Percentiles rank a stretch among this genome's conserved stretches.
Conservation (phyloP, 106 monocot species). For the Platanthera zijinensis region DNA sequence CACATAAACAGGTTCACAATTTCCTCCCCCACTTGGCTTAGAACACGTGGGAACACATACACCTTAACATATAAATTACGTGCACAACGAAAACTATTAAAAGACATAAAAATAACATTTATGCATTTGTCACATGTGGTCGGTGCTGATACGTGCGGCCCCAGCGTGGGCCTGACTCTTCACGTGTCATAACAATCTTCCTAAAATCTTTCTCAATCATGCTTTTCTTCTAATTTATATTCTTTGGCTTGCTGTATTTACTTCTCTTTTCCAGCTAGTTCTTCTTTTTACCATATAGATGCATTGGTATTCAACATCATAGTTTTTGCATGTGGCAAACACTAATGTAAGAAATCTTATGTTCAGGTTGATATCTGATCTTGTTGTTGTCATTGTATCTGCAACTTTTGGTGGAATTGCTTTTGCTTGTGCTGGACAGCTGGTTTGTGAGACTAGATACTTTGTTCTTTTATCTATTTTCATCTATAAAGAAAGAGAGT, state of each 20-base stretch:
- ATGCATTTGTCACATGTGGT: too few relatives aligned
- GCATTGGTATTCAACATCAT: neutral
- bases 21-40: too few relatives aligned
- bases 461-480: slow-evolving; percentile 2
- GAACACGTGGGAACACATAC: too few relatives aligned
- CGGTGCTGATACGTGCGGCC: neutral
- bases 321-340: neutral
- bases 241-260: neutral
- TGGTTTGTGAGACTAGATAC: slow-evolving; percentile 36
- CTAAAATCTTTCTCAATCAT: neutral
- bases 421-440: slow-evolving; percentile 90
- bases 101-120: too few relatives aligned
- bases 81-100: too few relatives aligned
- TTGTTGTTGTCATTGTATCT: slow-evolving; percentile 81
- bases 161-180: neutral
- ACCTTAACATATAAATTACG: too few relatives aligned
- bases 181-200: too few relatives aligned
- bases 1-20: too few relatives aligned
- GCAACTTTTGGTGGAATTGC: slow-evolving; percentile 85
- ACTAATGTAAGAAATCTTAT: neutral
- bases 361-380: slow-evolving; percentile 90
- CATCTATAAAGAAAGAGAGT: neutral
- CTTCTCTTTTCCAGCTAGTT: neutral
- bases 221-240: neutral
- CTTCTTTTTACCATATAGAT: neutral